Evolutionary conservation across 495 filamentous ascomycete genomes (phyloP).

Genomic region (Paragyromitra xinjiangensis): DNA sequence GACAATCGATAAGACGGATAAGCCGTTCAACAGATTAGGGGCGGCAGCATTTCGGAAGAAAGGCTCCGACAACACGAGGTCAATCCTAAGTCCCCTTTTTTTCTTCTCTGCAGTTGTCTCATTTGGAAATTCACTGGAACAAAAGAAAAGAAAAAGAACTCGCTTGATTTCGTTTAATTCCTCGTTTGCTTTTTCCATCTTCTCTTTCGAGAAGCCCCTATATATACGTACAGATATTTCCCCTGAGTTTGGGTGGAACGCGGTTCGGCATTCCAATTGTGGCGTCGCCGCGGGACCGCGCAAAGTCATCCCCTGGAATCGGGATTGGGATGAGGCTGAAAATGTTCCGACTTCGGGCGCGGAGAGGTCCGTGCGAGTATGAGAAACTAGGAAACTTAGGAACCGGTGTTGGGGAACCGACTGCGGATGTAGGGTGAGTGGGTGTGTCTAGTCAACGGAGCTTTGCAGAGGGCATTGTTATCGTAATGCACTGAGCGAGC

Average conservation of each 20-base stretch:
- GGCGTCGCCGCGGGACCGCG: not conserved
- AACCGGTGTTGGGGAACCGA: not conserved
- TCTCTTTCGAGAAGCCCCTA: constrained; percentile 1
- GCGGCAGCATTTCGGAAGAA: not conserved
- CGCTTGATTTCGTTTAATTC: not conserved
- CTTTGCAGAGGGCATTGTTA: constrained; percentile 7
- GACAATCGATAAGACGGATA: constrained; percentile 1
- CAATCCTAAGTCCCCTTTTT: not conserved
- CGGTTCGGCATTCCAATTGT: constrained; percentile 10
- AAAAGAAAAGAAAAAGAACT: not conserved
- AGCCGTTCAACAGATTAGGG: not conserved
- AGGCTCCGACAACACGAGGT: not conserved
- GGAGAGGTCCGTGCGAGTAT: constrained; percentile 30
- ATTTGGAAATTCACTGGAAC: not conserved
- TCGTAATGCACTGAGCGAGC: not conserved
- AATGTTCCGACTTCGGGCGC: constrained; percentile 24
- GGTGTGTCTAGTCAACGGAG: not conserved
- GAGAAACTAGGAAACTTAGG: not conserved
- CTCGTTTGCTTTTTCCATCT: constrained; percentile 10
- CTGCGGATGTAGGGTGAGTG: not conserved
- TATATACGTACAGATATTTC: not conserved
- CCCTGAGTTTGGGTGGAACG: too few relatives aligned
- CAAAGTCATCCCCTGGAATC: constrained; percentile 5
- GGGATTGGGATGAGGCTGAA: constrained; percentile 27
- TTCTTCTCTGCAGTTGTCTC: not conserved